Percentiles rank a stretch among this genome's conserved stretches.
Evolutionary conservation across 495 filamentous ascomycete species (phyloP).

Genomic region (Xylaria acuta): DNA sequence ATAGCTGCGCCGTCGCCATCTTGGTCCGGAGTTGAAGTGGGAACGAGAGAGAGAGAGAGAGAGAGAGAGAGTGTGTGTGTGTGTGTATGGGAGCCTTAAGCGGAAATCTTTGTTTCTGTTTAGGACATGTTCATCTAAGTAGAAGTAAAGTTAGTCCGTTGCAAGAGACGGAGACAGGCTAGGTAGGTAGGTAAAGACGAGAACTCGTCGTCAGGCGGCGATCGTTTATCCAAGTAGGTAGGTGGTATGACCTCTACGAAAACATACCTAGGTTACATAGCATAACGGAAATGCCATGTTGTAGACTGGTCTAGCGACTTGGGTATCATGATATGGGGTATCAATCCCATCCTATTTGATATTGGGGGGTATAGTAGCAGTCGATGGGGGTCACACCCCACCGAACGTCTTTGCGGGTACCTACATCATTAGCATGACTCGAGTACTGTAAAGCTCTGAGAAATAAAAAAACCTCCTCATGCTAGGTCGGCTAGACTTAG

Average conservation of each 20-base stretch:
- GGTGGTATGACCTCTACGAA: slow-evolving; percentile 12
- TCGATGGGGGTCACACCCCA: slow-evolving; percentile 20
- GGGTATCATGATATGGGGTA: not conserved
- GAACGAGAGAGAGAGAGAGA: not conserved
- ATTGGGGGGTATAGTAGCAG: slow-evolving; percentile 8
- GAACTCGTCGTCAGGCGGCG: slow-evolving; percentile 4
- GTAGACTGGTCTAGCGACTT: not conserved
- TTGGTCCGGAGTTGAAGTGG: not conserved
- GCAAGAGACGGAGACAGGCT: not conserved
- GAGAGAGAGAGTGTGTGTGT: no score
- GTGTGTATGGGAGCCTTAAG: not conserved
- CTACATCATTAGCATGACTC: slow-evolving; percentile 3
- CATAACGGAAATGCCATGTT: not conserved
- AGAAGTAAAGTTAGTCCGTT: not conserved
- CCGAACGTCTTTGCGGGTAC: not conserved
- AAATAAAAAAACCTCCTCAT: not conserved
- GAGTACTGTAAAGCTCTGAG: not conserved
- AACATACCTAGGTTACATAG: not conserved
- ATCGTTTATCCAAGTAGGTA: slow-evolving; percentile 9
- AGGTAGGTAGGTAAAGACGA: not conserved
- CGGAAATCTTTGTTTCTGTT: not conserved
- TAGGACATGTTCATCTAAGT: not conserved
- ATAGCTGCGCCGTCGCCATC: slow-evolving; percentile 32
- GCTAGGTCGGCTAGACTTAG: not conserved
- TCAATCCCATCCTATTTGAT: not conserved